Percentiles rank a stretch among this genome's conserved stretches.
These are phyloP conservation scores for Pyronema domesticum DNA, from an alignment of 495 filamentous ascomycete genomes.

Conservation along the genomic window DNA sequence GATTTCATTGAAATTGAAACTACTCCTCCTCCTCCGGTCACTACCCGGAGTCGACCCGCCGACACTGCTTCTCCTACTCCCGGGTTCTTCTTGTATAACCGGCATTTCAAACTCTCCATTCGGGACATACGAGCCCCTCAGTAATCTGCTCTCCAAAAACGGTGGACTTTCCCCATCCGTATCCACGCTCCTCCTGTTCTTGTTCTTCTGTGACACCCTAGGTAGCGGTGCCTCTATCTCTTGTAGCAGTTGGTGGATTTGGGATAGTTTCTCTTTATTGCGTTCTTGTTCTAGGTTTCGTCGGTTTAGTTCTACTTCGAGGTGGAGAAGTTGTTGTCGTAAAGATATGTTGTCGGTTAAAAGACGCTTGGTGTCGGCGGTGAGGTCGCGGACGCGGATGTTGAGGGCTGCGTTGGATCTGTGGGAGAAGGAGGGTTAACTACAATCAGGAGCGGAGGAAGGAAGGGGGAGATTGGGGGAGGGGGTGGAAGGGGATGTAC, in stretches of 20 bases:
- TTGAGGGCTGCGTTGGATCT: slow-evolving; percentile 81
- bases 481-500: background rate
- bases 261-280: slow-evolving; percentile 49
- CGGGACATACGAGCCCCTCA: slow-evolving; percentile 28
- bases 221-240: slow-evolving; percentile 32
- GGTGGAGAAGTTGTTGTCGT: slow-evolving; percentile 54
- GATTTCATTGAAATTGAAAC: slow-evolving; percentile 13
- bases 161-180: slow-evolving; percentile 17
- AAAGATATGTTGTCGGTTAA: slow-evolving; percentile 77
- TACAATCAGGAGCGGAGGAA: background rate
- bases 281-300: slow-evolving; percentile 40
- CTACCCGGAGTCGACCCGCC: slow-evolving; percentile 7
- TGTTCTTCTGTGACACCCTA: slow-evolving; percentile 21
- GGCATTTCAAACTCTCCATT: slow-evolving; percentile 46
- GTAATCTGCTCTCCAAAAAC: slow-evolving; percentile 10
- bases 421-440: background rate
- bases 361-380: slow-evolving; percentile 66
- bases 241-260: slow-evolving; percentile 45
- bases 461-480: background rate
- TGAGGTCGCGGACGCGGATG: slow-evolving; percentile 68
- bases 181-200: slow-evolving; percentile 24
- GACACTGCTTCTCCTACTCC: slow-evolving; percentile 11
- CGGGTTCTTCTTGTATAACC: slow-evolving; percentile 54
- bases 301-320: slow-evolving; percentile 49
- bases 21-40: slow-evolving; percentile 13